These are phyloP conservation scores for Trypanosoma avium DNA, from an alignment of 208 protist genomes.

Conservation along the genomic window DNA sequence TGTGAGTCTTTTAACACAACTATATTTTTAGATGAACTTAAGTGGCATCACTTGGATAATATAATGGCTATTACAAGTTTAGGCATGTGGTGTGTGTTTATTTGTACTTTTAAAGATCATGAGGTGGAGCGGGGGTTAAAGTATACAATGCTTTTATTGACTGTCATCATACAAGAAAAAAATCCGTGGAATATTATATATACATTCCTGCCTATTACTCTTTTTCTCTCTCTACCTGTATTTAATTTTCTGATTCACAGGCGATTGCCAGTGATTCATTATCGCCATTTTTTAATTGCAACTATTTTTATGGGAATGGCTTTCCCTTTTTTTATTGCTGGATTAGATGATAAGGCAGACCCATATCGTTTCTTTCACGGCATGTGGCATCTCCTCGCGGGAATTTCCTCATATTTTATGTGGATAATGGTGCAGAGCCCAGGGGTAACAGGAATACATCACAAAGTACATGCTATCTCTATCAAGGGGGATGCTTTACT, in stretches of 20 bases:
- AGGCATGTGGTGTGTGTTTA: constrained; percentile 51
- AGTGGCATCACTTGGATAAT: constrained; percentile 84
- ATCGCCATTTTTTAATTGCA: constrained; percentile 22
- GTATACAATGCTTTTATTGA: constrained; percentile 54
- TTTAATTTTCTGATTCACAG: constrained; percentile 34
- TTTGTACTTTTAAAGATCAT: constrained; percentile 36
- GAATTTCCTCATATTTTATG: constrained; percentile 48
- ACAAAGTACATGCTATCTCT: background rate
- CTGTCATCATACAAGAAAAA: constrained; percentile 57
- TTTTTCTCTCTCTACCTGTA: constrained; percentile 56
- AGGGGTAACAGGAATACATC: background rate
- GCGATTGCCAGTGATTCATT: constrained; percentile 21
- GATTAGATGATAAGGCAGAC: constrained; percentile 60
- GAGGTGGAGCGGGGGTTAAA: constrained; percentile 44
- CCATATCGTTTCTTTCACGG: constrained; percentile 74
- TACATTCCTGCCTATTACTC: constrained; percentile 43
- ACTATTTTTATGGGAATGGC: constrained; percentile 29
- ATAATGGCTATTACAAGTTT: constrained; percentile 49
- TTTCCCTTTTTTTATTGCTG: constrained; percentile 53
- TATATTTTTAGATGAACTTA: constrained; percentile 58
- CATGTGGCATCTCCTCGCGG: constrained; percentile 73
- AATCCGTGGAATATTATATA: constrained; percentile 69
- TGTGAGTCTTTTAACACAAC: constrained; percentile 48
- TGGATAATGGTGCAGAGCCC: constrained; percentile 40
- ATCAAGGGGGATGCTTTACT: constrained; percentile 11